These are phyloP conservation scores for Zygotorulaspora chibaensis DNA, from an alignment of 805 yeast species.

Conservation along the genomic window DNA sequence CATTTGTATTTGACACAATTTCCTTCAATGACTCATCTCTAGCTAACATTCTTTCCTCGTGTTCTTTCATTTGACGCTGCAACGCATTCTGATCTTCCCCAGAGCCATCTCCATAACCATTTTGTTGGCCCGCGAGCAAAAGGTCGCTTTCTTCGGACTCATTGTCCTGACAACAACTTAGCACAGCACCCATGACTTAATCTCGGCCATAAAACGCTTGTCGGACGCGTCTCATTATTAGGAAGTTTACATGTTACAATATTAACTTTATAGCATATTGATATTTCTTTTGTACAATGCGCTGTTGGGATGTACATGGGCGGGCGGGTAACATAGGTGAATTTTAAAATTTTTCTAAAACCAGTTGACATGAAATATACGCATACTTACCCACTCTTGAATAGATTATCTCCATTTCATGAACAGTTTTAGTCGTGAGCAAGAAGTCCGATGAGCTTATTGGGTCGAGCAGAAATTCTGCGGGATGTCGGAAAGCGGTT, in stretches of 20 bases:
- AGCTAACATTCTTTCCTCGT: constrained; percentile 23
- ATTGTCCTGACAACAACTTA: constrained; percentile 27
- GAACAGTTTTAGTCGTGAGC: not conserved
- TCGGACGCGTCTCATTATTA: not conserved
- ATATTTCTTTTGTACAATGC: not conserved
- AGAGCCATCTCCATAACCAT: constrained; percentile 22
- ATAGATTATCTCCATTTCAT: no score
- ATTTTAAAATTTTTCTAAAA: not conserved
- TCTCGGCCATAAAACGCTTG: constrained; percentile 3
- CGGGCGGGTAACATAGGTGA: not conserved
- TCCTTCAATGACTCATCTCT: constrained; percentile 30
- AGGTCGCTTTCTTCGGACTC: constrained; percentile 25
- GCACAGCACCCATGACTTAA: constrained; percentile 27
- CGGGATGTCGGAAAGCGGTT: not conserved
- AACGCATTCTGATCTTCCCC: constrained; percentile 19
- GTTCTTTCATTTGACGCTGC: constrained; percentile 24
- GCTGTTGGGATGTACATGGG: not conserved
- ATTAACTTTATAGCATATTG: not conserved
- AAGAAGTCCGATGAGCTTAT: not conserved
- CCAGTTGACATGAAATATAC: not conserved
- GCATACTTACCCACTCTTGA: no score
- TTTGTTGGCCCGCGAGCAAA: constrained; percentile 26
- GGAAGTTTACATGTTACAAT: no score
- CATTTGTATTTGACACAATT: constrained; percentile 33
- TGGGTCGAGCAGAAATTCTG: not conserved